phyloP scores from a whole-genome alignment of 2,329 filamentous ascomycete species.

The Xylaria sp. region DNA sequence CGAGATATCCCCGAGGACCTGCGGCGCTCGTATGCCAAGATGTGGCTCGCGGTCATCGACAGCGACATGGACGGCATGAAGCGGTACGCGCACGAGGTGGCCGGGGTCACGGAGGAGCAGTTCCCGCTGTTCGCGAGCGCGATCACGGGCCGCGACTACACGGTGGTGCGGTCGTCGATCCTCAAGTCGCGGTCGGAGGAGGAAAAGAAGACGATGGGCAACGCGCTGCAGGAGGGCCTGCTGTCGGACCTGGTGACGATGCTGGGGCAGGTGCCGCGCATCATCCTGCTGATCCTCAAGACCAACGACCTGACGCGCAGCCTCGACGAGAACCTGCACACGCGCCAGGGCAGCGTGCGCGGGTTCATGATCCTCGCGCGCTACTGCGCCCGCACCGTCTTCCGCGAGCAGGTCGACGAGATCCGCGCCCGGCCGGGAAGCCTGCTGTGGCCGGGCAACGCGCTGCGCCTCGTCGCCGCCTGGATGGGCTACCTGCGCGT shows the following conservation, averaged over 20 bases:
- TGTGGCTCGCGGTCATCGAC: slow-evolving; percentile 96
- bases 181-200: slow-evolving; percentile 63
- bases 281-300: slow-evolving; percentile 94
- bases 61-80: slow-evolving; percentile 85
- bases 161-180: slow-evolving; percentile 67
- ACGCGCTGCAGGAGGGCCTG: slow-evolving; percentile 83
- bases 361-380: slow-evolving; percentile 69
- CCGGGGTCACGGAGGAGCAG: slow-evolving; percentile 83
- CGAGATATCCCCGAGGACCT: slow-evolving; percentile 82
- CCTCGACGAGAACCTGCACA: slow-evolving; percentile 88
- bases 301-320: slow-evolving; percentile 96
- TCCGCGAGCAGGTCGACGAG: slow-evolving; percentile 64
- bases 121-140: slow-evolving; percentile 95
- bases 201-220: slow-evolving; percentile 86
- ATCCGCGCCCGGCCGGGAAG: slow-evolving; percentile 54
- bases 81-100: slow-evolving; percentile 84
- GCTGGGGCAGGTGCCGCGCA: slow-evolving; percentile 83
- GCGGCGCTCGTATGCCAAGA: slow-evolving; percentile 87
- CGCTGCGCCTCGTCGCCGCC: slow-evolving; percentile 56
- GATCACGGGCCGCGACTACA: slow-evolving; percentile 92
- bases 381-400: slow-evolving; percentile 69
- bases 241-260: slow-evolving; percentile 86
- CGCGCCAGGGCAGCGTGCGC: slow-evolving; percentile 65
- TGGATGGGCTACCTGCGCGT: slow-evolving; percentile 63
- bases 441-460: slow-evolving; percentile 61